phyloP scores from a whole-genome alignment of 208 protist genomes.

The Balamuthia mandrillaris region DNA sequence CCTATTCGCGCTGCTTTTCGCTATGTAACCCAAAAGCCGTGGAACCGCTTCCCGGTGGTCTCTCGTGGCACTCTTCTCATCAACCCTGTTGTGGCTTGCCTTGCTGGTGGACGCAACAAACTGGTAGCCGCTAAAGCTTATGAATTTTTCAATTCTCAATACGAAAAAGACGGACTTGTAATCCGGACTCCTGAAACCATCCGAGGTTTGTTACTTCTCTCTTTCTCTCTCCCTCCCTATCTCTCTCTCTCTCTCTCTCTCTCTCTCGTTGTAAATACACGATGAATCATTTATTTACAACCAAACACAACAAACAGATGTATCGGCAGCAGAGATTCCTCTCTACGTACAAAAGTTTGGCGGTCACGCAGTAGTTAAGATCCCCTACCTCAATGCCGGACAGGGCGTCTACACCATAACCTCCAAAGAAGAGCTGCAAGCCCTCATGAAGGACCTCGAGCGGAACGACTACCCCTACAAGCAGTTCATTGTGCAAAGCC shows the following conservation, averaged over 20 bases:
- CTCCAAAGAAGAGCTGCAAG: conserved; percentile 57
- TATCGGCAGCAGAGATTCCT: conserved; percentile 55
- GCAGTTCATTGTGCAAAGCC: conserved; percentile 71
- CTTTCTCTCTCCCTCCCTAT: too few relatives aligned
- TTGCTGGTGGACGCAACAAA: conserved; percentile 75
- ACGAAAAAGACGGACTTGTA: conserved; percentile 30
- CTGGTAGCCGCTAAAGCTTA: conserved; percentile 70
- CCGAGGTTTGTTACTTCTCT: neutral
- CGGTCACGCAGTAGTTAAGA: conserved; percentile 70
- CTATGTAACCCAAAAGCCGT: conserved; percentile 75
- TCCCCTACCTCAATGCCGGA: conserved; percentile 44
- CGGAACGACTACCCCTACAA: conserved; percentile 59
- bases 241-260: too few relatives aligned
- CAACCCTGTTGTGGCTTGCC: conserved; percentile 69
- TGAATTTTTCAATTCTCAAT: conserved; percentile 67
- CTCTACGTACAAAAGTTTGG: conserved; percentile 59
- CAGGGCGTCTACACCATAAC: conserved; percentile 71
- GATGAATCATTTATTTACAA: neutral
- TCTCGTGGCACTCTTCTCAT: conserved; percentile 62
- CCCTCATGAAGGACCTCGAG: conserved; percentile 60
- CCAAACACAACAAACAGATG: conserved; percentile 50
- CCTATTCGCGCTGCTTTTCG: conserved; percentile 58
- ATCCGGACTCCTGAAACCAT: conserved; percentile 55
- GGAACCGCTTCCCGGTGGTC: conserved; percentile 43
- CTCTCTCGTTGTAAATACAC: neutral